These are phyloP conservation scores for Saccharomycopsis phalli DNA, from an alignment of 1,139 yeast species.

Conservation along the genomic window DNA sequence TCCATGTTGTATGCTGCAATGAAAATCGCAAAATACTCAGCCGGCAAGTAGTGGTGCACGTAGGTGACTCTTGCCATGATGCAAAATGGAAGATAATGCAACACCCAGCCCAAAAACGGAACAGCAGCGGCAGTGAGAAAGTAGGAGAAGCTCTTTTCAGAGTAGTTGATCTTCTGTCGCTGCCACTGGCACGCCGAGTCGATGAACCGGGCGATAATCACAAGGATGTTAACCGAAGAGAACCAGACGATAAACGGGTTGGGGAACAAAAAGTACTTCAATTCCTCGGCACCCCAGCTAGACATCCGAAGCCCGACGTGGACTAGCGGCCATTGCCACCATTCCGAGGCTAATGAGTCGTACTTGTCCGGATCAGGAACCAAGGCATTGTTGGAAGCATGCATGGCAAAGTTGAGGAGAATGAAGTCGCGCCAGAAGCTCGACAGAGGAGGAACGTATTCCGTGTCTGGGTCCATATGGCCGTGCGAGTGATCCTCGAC, in stretches of 20 bases:
- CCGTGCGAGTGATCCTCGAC: conserved; percentile 57
- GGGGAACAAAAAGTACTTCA: conserved; percentile 55
- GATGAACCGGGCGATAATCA: conserved; percentile 25
- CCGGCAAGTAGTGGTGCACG: conserved; percentile 77
- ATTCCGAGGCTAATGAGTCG: conserved; percentile 55
- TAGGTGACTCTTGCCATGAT: conserved; percentile 79
- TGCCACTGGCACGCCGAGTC: conserved; percentile 48
- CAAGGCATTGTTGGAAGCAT: conserved; percentile 67
- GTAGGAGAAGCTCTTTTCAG: conserved; percentile 26
- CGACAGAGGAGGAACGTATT: conserved; percentile 56
- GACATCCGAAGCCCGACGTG: conserved; percentile 62
- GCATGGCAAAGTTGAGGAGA: conserved; percentile 67
- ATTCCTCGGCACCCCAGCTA: conserved; percentile 43
- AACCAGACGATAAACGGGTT: conserved; percentile 63
- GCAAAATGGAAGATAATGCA: conserved; percentile 65
- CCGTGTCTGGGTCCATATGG: conserved; percentile 32
- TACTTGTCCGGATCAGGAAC: conserved; percentile 63
- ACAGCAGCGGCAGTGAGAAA: conserved; percentile 47
- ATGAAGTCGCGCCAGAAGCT: conserved; percentile 63
- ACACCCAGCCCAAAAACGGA: conserved; percentile 61
- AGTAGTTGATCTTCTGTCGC: conserved; percentile 38
- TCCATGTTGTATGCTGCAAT: conserved; percentile 55
- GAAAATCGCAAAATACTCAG: conserved; percentile 66
- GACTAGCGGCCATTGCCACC: conserved; percentile 81
- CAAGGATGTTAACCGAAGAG: conserved; percentile 31